Percentiles rank a stretch among this genome's conserved stretches.
phyloP scores from a whole-genome alignment of 495 filamentous ascomycete species.

The Aspergillus cavernicola region DNA sequence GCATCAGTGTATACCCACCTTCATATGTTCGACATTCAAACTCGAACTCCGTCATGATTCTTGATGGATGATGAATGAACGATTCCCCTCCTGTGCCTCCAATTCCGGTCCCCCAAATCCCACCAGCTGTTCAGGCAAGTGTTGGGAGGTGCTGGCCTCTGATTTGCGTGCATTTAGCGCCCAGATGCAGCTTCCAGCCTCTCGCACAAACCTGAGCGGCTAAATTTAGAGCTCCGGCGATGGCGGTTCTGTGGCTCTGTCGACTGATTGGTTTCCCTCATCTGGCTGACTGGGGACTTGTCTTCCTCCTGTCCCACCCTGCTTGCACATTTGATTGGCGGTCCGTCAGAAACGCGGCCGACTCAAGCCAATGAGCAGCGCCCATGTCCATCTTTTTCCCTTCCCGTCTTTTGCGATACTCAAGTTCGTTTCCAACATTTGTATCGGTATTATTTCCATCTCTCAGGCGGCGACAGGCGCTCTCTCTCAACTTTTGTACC shows the following conservation, averaged over 20 bases:
- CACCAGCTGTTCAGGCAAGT: conserved; percentile 6
- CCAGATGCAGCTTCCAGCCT: conserved; percentile 29
- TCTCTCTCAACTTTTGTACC: background rate
- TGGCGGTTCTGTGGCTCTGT: conserved; percentile 17
- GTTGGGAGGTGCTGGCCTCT: conserved; percentile 27
- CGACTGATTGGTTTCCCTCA: conserved; percentile 16
- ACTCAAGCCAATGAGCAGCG: conserved; percentile 13
- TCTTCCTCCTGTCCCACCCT: conserved; percentile 9
- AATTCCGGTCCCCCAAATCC: no score
- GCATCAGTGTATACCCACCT: background rate
- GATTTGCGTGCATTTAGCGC: conserved; percentile 37
- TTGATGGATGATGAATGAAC: no score
- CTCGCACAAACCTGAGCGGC: conserved; percentile 31
- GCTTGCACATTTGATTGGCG: conserved; percentile 14
- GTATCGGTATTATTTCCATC: conserved; percentile 8
- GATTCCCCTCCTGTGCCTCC: background rate
- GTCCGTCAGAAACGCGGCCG: conserved; percentile 20
- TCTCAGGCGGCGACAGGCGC: background rate
- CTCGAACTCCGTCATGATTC: background rate
- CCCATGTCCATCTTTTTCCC: conserved; percentile 10
- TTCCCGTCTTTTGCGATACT: conserved; percentile 15
- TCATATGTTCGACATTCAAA: background rate
- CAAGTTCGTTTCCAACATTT: background rate
- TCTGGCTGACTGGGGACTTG: conserved; percentile 14
- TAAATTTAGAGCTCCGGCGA: conserved; percentile 41